Evolutionary conservation across 352 stramenopile genomes (phyloP), one percentile per base, ranked within the genome.

Genomic region (Phytophthora multivora): DNA sequence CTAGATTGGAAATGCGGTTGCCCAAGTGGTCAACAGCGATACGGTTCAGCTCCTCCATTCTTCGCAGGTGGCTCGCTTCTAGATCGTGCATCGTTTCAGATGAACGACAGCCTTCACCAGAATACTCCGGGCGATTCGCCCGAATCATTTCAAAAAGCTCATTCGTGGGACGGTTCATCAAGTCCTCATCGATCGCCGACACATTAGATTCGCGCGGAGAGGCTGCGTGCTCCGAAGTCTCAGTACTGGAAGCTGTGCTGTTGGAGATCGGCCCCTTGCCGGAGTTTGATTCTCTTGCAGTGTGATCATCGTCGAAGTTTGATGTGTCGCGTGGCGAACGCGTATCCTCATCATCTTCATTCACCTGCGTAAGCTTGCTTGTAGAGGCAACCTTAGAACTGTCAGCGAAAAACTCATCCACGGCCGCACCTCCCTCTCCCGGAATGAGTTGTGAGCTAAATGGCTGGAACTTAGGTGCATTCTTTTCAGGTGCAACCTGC

Each of bases 21-120:
- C 75, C 77, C 6, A 76, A 63, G 53, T 79, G 64, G 30, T 81
- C 78, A 28, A 82, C 26, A 36, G 78, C 78, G 23, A 87, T 83
- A 11, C 51, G 66, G 26, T 82, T 82, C 15, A 86, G 55, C 51
- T 86, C 74, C n/a, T 73, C 76, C 79, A 88, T 88, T 9, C 79
- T 76, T 31, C 73, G 71, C 21, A 68, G 50, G 46, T 88, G 78
- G 25, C 65, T 78, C n/a, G 58, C 64, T 59, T 84, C 69, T 12
- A 84, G 65, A 54, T 79, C 62, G 21, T 66, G 49, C 75, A 84
- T 79, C 45, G 63, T 61, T 23, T 65, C 57, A 0, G 72, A 77
- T 11, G 72, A 80, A 13, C 57, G 66, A n/a, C 47, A 36, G 1
- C 64, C 59, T 40, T 59, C 58, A 2, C 36, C 18, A 13, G 12